A percentile compares a stretch with the other conserved stretches of the same genome.
Conservation (phyloP, 2,329 filamentous ascomycete species). For the Dactylellina leptospora region DNA sequence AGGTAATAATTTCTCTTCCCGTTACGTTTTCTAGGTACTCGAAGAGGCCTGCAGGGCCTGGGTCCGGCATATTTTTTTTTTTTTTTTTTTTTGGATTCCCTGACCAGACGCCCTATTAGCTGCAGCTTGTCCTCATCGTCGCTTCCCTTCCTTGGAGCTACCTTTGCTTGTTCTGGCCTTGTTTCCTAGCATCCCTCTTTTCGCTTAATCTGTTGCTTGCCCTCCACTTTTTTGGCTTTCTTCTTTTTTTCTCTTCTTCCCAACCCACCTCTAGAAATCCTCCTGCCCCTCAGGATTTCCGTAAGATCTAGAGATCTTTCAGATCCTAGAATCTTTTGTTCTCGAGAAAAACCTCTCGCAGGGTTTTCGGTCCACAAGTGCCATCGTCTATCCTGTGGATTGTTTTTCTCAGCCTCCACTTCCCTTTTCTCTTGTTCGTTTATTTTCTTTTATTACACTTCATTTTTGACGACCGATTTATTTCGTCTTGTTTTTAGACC, state of each 20-base stretch:
- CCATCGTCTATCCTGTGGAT: slow-evolving; percentile 54
- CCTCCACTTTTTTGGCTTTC: slow-evolving; percentile 33
- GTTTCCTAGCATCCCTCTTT: slow-evolving; percentile 55
- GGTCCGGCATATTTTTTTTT: slow-evolving; percentile 44
- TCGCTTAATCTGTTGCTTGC: slow-evolving; percentile 44
- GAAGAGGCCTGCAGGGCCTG: slow-evolving; percentile 37
- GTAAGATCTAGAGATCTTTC: slow-evolving; percentile 50
- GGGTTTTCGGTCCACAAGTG: slow-evolving; percentile 53
- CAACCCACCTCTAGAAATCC: slow-evolving; percentile 35
- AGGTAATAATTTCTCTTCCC: slow-evolving; percentile 40
- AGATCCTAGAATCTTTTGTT: slow-evolving; percentile 46
- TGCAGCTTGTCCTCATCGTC: slow-evolving; percentile 46
- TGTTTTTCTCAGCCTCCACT: slow-evolving; percentile 52
- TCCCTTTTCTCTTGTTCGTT: slow-evolving; percentile 30
- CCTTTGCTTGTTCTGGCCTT: slow-evolving; percentile 51
- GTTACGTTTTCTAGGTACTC: slow-evolving; percentile 22
- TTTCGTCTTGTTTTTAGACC: slow-evolving; percentile 41
- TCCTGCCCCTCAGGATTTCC: slow-evolving; percentile 53
- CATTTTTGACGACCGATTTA: slow-evolving; percentile 38
- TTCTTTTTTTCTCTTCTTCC: slow-evolving; percentile 29
- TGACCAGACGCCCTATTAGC: slow-evolving; percentile 24
- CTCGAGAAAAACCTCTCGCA: slow-evolving; percentile 53
- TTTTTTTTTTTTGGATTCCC: slow-evolving; percentile 22
- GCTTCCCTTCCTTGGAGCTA: slow-evolving; percentile 42
- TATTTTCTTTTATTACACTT: slow-evolving; percentile 7